A percentile compares a stretch with the other conserved stretches of the same genome.
Evolutionary conservation across 1,139 yeast species (phyloP).

Genomic region (Pichia sp.): DNA sequence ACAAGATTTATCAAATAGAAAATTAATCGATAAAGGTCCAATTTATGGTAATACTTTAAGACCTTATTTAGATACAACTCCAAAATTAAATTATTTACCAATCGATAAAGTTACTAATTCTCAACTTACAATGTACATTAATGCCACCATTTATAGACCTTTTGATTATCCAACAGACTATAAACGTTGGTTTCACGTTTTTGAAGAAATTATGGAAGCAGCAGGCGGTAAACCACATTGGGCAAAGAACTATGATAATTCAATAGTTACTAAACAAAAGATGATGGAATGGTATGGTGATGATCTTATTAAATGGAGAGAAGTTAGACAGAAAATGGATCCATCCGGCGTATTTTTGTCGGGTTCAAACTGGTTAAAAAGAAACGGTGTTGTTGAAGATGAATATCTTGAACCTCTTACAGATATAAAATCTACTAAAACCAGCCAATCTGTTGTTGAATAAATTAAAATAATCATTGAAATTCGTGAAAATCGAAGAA

Average conservation of each 20-base stretch:
- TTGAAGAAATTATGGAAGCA: constrained; percentile 68
- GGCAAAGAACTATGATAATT: constrained; percentile 95
- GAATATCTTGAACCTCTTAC: constrained; percentile 1
- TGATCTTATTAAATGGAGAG: constrained; percentile 53
- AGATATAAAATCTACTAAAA: background rate
- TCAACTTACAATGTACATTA: constrained; percentile 78
- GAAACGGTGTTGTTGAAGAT: constrained; percentile 62
- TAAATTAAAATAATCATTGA: no score
- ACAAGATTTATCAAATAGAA: constrained; percentile 34
- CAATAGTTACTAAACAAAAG: constrained; percentile 64
- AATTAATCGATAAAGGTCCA: constrained; percentile 59
- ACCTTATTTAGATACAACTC: constrained; percentile 78
- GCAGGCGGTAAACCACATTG: constrained; percentile 96
- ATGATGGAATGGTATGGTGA: constrained; percentile 79
- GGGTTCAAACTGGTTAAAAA: constrained; percentile 69
- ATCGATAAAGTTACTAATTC: constrained; percentile 56
- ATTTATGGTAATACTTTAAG: constrained; percentile 77
- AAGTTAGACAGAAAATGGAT: constrained; percentile 60
- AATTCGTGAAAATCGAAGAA: no score
- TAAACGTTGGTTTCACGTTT: constrained; percentile 74
- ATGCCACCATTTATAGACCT: constrained; percentile 95
- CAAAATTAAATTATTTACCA: constrained; percentile 53
- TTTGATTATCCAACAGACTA: constrained; percentile 70
- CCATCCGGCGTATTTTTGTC: constrained; percentile 78
- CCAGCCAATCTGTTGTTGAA: background rate